These are phyloP conservation scores for Lanmaoa pseudosensibilis DNA, from an alignment of 768 basidiomycete species.

Conservation along the genomic window DNA sequence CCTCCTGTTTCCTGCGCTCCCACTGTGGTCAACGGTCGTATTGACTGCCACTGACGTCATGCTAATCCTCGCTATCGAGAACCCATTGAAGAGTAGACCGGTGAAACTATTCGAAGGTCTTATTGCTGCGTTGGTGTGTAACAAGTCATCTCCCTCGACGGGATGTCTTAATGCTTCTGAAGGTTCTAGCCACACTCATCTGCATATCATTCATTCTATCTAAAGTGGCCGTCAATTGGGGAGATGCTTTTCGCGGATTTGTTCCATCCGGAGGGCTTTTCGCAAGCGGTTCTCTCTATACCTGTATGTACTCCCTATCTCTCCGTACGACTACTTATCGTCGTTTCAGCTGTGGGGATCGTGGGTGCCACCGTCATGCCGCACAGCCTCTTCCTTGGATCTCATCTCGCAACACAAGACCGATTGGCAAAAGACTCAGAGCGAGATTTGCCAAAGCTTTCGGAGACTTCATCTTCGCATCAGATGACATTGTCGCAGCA, in stretches of 20 bases:
- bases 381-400: slow-evolving; percentile 88
- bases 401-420: slow-evolving; percentile 81
- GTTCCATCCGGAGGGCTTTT: slow-evolving; percentile 69
- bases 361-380: slow-evolving; percentile 91
- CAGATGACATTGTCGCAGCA: slow-evolving; percentile 26
- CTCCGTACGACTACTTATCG: slow-evolving; percentile 13
- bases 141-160: not conserved
- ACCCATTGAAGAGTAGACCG: slow-evolving; percentile 66
- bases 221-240: slow-evolving; percentile 71
- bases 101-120: slow-evolving; percentile 67
- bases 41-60: slow-evolving; percentile 70
- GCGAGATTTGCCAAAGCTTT: slow-evolving; percentile 14
- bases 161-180: not conserved
- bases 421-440: slow-evolving; percentile 45
- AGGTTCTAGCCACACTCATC: slow-evolving; percentile 71
- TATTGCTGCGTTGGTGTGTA: slow-evolving; percentile 59
- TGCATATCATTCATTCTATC: slow-evolving; percentile 79
- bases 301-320: slow-evolving; percentile 45
- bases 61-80: slow-evolving; percentile 66
- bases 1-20: slow-evolving; percentile 66
- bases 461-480: not conserved
- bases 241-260: slow-evolving; percentile 69
- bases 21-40: slow-evolving; percentile 70
- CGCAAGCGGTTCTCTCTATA: slow-evolving; percentile 57
- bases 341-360: slow-evolving; percentile 60